Conservation (phyloP, 495 filamentous ascomycete genomes). For the Aspergillus panamensis region DNA sequence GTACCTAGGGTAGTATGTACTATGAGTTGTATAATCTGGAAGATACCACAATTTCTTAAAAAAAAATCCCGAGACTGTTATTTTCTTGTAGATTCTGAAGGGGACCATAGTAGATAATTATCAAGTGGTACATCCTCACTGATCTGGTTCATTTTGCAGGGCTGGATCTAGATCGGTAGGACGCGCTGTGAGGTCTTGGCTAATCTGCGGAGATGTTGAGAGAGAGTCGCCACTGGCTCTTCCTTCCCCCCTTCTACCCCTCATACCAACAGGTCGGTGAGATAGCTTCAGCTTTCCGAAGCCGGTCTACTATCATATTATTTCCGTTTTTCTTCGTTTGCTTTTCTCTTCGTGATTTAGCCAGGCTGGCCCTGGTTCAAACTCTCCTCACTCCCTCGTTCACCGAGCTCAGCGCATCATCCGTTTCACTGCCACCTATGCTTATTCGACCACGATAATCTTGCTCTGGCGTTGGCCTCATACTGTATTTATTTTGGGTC, state of each 20-base stretch:
- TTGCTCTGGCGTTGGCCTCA: conserved; percentile 7
- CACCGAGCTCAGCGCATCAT: conserved; percentile 10
- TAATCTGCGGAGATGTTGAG: conserved; percentile 16
- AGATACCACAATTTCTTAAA: too few species aligned
- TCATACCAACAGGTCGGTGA: neutral
- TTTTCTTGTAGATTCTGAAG: too few species aligned
- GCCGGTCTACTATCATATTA: conserved; percentile 8
- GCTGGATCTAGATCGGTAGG: neutral
- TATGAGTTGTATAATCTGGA: neutral
- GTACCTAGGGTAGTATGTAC: neutral
- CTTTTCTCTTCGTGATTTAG: conserved; percentile 14
- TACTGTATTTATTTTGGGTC: conserved; percentile 5
- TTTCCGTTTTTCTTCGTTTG: conserved; percentile 14
- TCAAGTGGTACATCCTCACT: too few species aligned
- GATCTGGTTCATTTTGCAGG: too few species aligned
- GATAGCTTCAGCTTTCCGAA: conserved; percentile 1
- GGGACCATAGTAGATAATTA: too few species aligned
- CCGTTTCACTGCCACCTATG: conserved; percentile 17
- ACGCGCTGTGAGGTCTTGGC: conserved; percentile 15
- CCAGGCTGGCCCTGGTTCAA: conserved; percentile 40
- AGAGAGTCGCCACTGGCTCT: neutral
- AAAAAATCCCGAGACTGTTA: too few species aligned
- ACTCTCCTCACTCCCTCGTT: conserved; percentile 15
- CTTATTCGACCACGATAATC: conserved; percentile 13
- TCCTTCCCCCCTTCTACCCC: neutral